Evolutionary conservation across 345 rosid genomes (phyloP).

Genomic region (Melastoma malabathricum): DNA sequence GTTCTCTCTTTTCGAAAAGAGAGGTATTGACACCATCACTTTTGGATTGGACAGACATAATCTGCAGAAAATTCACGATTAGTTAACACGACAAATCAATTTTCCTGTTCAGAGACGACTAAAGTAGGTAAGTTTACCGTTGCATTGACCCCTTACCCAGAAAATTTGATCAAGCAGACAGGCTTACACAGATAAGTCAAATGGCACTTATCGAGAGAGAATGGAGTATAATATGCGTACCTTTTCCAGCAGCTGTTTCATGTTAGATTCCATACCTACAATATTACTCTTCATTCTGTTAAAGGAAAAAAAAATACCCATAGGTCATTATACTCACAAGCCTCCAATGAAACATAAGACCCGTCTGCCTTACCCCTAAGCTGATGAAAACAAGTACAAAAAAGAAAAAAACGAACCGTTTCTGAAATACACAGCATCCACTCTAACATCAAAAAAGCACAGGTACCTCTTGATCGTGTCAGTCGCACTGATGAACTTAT

Average conservation of each 20-base stretch:
- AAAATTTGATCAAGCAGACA: too few species aligned
- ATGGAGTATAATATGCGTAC: slow-evolving; percentile 18
- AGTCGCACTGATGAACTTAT: slow-evolving; percentile 94
- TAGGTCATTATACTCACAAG: too few species aligned
- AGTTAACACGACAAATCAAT: too few species aligned
- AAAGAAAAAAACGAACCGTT: background rate
- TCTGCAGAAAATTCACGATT: slow-evolving; percentile 27
- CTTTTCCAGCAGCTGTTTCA: slow-evolving; percentile 92
- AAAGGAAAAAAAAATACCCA: slow-evolving; percentile 1
- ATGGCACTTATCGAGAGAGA: background rate
- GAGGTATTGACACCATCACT: slow-evolving; percentile 94
- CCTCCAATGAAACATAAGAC: too few species aligned
- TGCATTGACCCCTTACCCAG: too few species aligned
- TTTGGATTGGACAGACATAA: slow-evolving; percentile 88
- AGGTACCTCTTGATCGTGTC: slow-evolving; percentile 87
- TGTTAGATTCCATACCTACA: slow-evolving; percentile 92
- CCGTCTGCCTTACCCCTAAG: too few species aligned
- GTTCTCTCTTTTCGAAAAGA: slow-evolving; percentile 89
- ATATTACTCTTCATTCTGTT: slow-evolving; percentile 95
- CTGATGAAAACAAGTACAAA: too few species aligned
- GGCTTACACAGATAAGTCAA: background rate
- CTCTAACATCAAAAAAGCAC: slow-evolving; percentile 1
- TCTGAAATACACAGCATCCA: background rate
- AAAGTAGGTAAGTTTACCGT: background rate
- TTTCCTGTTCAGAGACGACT: background rate